A percentile compares a stretch with the other conserved stretches of the same genome.
Conservation (phyloP, 441 rosid genomes). For the Pelargonium citronellum region DNA sequence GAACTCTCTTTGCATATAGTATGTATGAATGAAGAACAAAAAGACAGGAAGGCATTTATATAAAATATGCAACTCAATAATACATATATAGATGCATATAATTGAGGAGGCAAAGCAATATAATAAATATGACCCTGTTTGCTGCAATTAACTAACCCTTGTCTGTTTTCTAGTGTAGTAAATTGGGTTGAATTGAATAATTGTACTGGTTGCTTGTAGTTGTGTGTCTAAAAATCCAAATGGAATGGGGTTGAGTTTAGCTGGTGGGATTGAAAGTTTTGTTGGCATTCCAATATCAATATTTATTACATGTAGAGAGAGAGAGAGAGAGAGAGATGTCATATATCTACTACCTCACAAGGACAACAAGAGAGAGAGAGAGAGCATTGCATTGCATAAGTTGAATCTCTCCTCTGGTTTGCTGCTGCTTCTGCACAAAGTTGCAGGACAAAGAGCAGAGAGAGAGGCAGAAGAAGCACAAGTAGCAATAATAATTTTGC, state of each 20-base stretch:
- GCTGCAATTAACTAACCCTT: conserved; percentile 10
- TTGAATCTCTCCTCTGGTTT: too few species aligned
- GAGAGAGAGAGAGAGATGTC: not conserved
- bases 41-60: too few species aligned
- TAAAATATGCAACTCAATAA: not conserved
- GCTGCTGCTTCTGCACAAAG: too few species aligned
- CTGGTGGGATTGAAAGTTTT: conserved; percentile 10
- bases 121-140: not conserved
- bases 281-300: conserved; percentile 3
- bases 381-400: too few species aligned
- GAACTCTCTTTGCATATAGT: too few species aligned
- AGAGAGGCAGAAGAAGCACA: too few species aligned
- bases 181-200: conserved; percentile 6
- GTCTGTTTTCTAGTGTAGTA: conserved; percentile 15
- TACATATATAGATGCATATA: not conserved
- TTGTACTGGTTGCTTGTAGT: conserved; percentile 10
- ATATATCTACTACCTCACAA: too few species aligned
- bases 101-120: not conserved
- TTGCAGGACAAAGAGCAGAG: too few species aligned
- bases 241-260: conserved; percentile 9
- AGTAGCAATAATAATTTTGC: too few species aligned
- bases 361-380: too few species aligned
- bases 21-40: too few species aligned
- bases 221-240: not conserved
- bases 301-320: not conserved